Evolutionary conservation across 805 yeast genomes (phyloP).

Genomic region (Lipomyces lipofer): DNA sequence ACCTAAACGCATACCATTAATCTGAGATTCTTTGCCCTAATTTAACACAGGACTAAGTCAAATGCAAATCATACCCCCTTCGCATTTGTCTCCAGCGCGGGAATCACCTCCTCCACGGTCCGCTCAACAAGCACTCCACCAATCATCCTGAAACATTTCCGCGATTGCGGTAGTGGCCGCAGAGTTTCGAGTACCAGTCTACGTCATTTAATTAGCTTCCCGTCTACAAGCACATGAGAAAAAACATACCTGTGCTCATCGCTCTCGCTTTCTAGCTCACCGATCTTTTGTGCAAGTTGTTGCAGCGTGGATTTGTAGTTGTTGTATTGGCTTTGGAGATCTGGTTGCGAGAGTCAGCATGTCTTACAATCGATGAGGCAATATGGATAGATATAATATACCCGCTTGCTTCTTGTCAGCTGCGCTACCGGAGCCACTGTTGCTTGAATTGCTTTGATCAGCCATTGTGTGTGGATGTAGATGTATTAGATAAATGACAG

Average conservation of each 20-base stretch:
- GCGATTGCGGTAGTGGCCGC: slow-evolving; percentile 50
- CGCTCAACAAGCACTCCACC: slow-evolving; percentile 90
- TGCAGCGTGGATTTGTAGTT: slow-evolving; percentile 41
- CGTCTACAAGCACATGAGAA: background rate
- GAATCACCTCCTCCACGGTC: slow-evolving; percentile 72
- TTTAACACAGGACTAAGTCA: no score
- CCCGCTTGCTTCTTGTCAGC: slow-evolving; percentile 24
- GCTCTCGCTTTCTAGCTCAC: slow-evolving; percentile 45
- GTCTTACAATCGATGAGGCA: background rate
- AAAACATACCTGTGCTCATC: slow-evolving; percentile 46
- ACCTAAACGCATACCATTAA: background rate
- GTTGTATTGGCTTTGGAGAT: slow-evolving; percentile 46
- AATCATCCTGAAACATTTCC: slow-evolving; percentile 89
- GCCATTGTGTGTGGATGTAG: background rate
- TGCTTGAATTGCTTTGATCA: slow-evolving; percentile 6
- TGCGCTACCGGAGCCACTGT: slow-evolving; percentile 12
- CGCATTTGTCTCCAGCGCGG: slow-evolving; percentile 58
- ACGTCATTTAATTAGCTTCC: no score
- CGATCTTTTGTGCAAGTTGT: slow-evolving; percentile 42
- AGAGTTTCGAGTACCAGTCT: slow-evolving; percentile 62
- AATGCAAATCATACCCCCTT: slow-evolving; percentile 46
- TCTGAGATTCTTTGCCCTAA: no score
- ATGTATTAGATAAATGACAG: no score
- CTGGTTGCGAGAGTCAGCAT: slow-evolving; percentile 23
- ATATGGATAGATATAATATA: background rate